Percentiles rank a stretch among this genome's conserved stretches.
phyloP scores from a whole-genome alignment of 768 basidiomycete genomes.

The Pisolithus sp. region DNA sequence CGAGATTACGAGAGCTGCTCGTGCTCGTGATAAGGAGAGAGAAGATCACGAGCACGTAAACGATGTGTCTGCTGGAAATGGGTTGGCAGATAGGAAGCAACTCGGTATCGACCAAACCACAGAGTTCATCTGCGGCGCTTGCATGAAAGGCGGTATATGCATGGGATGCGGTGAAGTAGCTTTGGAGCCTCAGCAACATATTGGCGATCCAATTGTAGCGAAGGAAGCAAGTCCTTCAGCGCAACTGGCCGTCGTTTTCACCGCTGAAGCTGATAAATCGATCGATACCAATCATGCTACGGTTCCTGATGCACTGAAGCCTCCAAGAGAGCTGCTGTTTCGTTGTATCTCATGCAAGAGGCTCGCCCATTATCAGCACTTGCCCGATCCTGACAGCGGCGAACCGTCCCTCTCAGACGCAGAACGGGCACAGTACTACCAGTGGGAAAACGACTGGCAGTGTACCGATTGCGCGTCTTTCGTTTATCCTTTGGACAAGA shows the following conservation, averaged over 20 bases:
- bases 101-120: constrained; percentile 56
- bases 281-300: constrained; percentile 16
- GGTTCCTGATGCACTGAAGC: constrained; percentile 11
- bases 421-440: constrained; percentile 59
- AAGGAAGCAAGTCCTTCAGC: background rate
- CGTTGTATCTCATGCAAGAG: constrained; percentile 82
- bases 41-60: constrained; percentile 22
- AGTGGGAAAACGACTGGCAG: constrained; percentile 48
- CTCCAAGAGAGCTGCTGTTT: constrained; percentile 52
- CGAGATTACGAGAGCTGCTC: constrained; percentile 64
- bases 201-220: constrained; percentile 4
- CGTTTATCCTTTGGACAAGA: constrained; percentile 66
- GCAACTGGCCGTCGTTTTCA: background rate
- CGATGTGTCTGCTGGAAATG: constrained; percentile 13
- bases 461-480: constrained; percentile 78
- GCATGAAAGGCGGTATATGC: constrained; percentile 72
- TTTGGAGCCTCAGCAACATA: constrained; percentile 32
- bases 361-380: constrained; percentile 73
- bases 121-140: constrained; percentile 72
- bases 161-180: constrained; percentile 64
- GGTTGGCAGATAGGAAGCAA: constrained; percentile 39
- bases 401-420: constrained; percentile 20
- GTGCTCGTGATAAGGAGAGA: constrained; percentile 44
- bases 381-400: constrained; percentile 41
- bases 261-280: constrained; percentile 31